Base-by-base conservation (phyloP, 768 basidiomycete species). In the Kondoa subrosea region DNA sequence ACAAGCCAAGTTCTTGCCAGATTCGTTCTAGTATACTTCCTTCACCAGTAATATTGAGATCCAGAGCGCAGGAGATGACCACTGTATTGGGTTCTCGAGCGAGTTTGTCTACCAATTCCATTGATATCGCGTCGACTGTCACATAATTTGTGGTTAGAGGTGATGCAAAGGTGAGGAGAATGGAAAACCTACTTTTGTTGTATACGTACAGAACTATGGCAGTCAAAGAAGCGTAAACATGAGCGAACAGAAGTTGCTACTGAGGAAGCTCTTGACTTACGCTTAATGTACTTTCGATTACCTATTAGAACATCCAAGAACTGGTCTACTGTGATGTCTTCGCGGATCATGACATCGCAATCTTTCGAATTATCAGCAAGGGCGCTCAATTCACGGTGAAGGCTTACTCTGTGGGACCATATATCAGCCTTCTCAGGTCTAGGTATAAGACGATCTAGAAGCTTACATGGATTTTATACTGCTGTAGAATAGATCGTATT, bases 221-320 rank as follows among this genome's bases (percentile, higher is more conserved):
- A 50, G n/a, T n/a, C n/a, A n/a, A n/a, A n/a, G n/a, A n/a, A n/a
- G n/a, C n/a, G n/a, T n/a, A n/a, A n/a, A n/a, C n/a, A n/a, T n/a
- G n/a, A n/a, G n/a, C n/a, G n/a, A n/a, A n/a, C n/a, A n/a, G n/a
- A n/a, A n/a, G n/a, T n/a, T n/a, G n/a, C n/a, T n/a, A n/a, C n/a
- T n/a, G n/a, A n/a, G n/a, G n/a, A n/a, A n/a, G n/a, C n/a, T n/a
- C n/a, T n/a, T 21, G 40, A 50, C 40, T 50, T 50, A 76, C 91
- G 93, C 21, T 89, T 90, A 1, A 95, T 82, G 74, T 97, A 97
- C 81, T 96, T 96, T 73, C 93, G 83, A 4, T 87, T 92, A 26
- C 88, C 95, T 64, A 99, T 88, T 27, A 99, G 81, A n/a, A 96
- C 89, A 75, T 99, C 95, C 71, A 99, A 93, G 74, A 99, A 95